These are phyloP conservation scores for Leccinellum albellum DNA, from an alignment of 768 basidiomycete genomes.

Conservation along the genomic window DNA sequence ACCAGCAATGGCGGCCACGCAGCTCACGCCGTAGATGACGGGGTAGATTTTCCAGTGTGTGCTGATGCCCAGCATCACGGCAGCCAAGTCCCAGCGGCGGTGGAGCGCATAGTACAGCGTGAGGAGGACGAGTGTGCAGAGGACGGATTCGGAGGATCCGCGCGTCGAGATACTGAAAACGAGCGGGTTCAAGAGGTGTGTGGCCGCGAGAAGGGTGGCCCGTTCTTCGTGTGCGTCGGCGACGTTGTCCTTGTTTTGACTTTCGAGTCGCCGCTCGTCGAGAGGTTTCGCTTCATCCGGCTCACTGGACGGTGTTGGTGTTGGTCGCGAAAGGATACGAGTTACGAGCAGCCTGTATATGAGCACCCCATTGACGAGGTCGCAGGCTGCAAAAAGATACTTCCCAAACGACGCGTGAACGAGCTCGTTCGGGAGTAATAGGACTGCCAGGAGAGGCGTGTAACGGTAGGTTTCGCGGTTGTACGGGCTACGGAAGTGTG, in stretches of 20 bases:
- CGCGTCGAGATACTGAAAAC: slow-evolving; percentile 96
- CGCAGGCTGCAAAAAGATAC: slow-evolving; percentile 79
- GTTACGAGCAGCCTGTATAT: slow-evolving; percentile 61
- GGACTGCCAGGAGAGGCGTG: slow-evolving; percentile 84
- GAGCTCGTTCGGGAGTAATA: slow-evolving; percentile 77
- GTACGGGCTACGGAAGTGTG: slow-evolving; percentile 65
- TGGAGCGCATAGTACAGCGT: slow-evolving; percentile 60
- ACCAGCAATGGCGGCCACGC: slow-evolving; percentile 39
- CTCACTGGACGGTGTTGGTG: background rate
- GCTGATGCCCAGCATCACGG: slow-evolving; percentile 71
- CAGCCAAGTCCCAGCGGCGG: slow-evolving; percentile 60
- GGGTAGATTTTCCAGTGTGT: slow-evolving; percentile 99
- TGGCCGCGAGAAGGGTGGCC: slow-evolving; percentile 57
- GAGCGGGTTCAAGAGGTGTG: slow-evolving; percentile 91
- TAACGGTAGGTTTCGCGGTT: slow-evolving; percentile 91
- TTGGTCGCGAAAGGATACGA: slow-evolving; percentile 39
- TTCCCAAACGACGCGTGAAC: slow-evolving; percentile 89
- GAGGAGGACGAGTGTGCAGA: slow-evolving; percentile 73
- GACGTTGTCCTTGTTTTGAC: background rate
- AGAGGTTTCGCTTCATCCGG: slow-evolving; percentile 2
- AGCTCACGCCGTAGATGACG: slow-evolving; percentile 81
- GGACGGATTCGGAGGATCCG: slow-evolving; percentile 89
- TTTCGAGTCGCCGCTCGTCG: background rate
- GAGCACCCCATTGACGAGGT: slow-evolving; percentile 73
- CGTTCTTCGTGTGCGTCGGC: slow-evolving; percentile 8